Evolutionary conservation across 257 asterid species (phyloP).

Genomic region (Lycium barbarum): DNA sequence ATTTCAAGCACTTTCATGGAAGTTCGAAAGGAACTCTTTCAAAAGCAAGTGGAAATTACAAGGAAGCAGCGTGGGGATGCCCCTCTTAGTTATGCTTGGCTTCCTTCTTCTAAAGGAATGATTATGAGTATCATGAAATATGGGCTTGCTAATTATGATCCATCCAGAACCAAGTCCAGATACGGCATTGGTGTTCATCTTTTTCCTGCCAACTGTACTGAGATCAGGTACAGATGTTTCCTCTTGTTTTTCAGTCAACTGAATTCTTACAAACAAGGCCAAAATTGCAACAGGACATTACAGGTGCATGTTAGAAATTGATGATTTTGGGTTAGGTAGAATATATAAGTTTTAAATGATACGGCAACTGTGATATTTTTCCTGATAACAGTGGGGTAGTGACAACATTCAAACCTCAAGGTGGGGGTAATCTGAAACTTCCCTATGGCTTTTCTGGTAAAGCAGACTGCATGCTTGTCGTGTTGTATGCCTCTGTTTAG

Average conservation of each 20-base stretch:
- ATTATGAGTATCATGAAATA: conserved; percentile 55
- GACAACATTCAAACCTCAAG: neutral
- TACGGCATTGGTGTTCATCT: conserved; percentile 74
- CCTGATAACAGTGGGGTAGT: neutral
- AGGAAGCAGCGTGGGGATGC: conserved; percentile 74
- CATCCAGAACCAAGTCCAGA: conserved; percentile 41
- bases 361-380: neutral
- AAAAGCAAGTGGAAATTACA: conserved; percentile 72
- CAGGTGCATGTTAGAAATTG: conserved; percentile 7
- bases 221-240: conserved; percentile 63
- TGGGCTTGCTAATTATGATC: conserved; percentile 63
- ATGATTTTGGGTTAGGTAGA: neutral
- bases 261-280: neutral
- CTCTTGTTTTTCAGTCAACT: conserved; percentile 3
- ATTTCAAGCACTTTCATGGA: conserved; percentile 50
- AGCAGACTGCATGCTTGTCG: neutral
- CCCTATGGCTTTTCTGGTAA: neutral
- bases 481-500: neutral
- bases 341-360: neutral
- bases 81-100: conserved; percentile 81
- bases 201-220: conserved; percentile 71
- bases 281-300: neutral
- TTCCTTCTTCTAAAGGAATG: conserved; percentile 70
- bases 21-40: conserved; percentile 71
- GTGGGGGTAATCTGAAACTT: neutral